phyloP scores from a whole-genome alignment of 2,329 filamentous ascomycete species.

The Immersiporthe knoxdaviesiana region DNA sequence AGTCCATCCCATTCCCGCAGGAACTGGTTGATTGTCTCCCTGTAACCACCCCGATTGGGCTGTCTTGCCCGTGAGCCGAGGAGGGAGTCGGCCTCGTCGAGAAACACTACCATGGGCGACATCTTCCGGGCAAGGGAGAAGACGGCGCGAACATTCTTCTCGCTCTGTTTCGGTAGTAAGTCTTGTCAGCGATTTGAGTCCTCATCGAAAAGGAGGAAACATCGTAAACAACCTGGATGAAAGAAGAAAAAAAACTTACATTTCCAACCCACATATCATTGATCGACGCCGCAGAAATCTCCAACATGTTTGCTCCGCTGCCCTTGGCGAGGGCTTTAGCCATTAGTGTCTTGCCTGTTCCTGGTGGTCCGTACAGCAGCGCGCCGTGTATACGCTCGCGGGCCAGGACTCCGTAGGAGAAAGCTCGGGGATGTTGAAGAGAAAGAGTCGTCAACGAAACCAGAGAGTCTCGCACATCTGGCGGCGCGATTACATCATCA shows the following conservation, averaged over 20 bases:
- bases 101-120: constrained; percentile 90
- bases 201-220: neutral
- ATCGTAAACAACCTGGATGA: neutral
- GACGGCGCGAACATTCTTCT: constrained; percentile 93
- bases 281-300: constrained; percentile 87
- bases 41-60: constrained; percentile 70
- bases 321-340: constrained; percentile 72
- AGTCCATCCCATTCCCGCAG: constrained; percentile 96
- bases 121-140: constrained; percentile 92
- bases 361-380: constrained; percentile 85
- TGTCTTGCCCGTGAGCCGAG: constrained; percentile 75
- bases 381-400: constrained; percentile 90
- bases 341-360: constrained; percentile 73
- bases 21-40: constrained; percentile 96
- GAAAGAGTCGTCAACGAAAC: constrained; percentile 89
- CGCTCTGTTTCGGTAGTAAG: constrained; percentile 47
- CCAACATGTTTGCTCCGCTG: constrained; percentile 73
- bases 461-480: constrained; percentile 82
- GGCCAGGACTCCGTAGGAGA: constrained; percentile 90
- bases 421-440: constrained; percentile 87
- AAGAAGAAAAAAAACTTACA: constrained; percentile 38
- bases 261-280: constrained; percentile 98
- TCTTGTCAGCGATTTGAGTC: neutral
- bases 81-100: constrained; percentile 94
- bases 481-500: constrained; percentile 79